A percentile compares a stretch with the other conserved stretches of the same genome.
These are phyloP conservation scores for Cyclanthera cordifolia DNA, from an alignment of 306 rosid genomes.

Conservation along the genomic window DNA sequence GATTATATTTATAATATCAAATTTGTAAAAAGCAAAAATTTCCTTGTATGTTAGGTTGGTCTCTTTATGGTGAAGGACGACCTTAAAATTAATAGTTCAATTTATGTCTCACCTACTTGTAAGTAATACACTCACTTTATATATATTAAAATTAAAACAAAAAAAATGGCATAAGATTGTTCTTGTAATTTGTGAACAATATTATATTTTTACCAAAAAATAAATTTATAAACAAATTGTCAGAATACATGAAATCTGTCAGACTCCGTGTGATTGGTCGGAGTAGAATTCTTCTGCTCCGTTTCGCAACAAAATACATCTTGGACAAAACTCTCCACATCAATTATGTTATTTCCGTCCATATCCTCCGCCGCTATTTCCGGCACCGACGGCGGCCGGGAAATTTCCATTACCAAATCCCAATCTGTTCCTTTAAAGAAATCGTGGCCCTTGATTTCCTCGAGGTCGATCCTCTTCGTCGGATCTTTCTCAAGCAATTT, in stretches of 20 bases:
- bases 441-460: conserved; percentile 53
- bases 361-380: conserved; percentile 22
- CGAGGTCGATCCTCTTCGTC: conserved; percentile 37
- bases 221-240: neutral
- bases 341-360: conserved; percentile 18
- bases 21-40: too few species aligned
- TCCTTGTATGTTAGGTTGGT: too few species aligned
- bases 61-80: too few species aligned
- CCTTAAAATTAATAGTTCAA: too few species aligned
- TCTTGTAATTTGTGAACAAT: neutral
- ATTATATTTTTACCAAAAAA: neutral
- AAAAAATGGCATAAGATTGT: neutral
- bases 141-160: too few species aligned
- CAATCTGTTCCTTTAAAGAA: conserved; percentile 47
- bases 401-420: conserved; percentile 37
- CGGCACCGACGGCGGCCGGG: conserved; percentile 72
- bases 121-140: too few species aligned
- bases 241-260: conserved; percentile 1
- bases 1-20: too few species aligned
- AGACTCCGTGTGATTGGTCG: neutral
- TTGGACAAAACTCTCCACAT: conserved; percentile 51
- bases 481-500: conserved; percentile 57
- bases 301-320: conserved; percentile 28
- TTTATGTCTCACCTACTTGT: too few species aligned
- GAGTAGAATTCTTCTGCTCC: neutral